phyloP scores from a whole-genome alignment of 2,329 filamentous ascomycete species.

The Aphanoascus verrucosus region DNA sequence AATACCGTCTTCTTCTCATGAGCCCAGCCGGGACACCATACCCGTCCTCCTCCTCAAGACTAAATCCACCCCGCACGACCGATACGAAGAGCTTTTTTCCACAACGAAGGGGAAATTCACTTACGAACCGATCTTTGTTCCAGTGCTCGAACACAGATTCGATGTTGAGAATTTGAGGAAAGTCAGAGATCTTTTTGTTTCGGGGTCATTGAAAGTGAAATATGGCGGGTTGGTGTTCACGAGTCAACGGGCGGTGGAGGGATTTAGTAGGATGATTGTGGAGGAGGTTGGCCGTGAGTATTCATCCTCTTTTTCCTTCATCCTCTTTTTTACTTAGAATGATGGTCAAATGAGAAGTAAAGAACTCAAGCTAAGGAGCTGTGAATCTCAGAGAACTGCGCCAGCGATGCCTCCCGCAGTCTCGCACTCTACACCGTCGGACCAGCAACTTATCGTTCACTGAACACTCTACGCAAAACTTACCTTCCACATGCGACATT shows the following conservation, averaged over 20 bases:
- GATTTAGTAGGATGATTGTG: conserved; percentile 30
- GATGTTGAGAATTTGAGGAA: conserved; percentile 27
- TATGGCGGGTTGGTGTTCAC: conserved; percentile 43
- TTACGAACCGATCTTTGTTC: conserved; percentile 35
- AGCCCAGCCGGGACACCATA: conserved; percentile 6
- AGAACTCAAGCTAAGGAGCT: background rate
- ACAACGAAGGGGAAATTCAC: conserved; percentile 9
- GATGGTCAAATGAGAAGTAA: background rate
- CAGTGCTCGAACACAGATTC: conserved; percentile 38
- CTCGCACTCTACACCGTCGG: conserved; percentile 39
- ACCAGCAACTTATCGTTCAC: conserved; percentile 50
- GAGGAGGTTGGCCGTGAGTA: conserved; percentile 24
- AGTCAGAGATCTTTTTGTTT: conserved; percentile 29
- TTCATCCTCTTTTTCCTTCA: background rate
- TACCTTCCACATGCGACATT: conserved; percentile 47
- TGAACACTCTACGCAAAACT: conserved; percentile 42
- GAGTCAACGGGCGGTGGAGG: conserved; percentile 41
- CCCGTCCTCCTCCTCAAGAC: conserved; percentile 42
- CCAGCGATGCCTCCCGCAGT: conserved; percentile 18
- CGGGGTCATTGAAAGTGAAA: conserved; percentile 21
- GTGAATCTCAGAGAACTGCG: conserved; percentile 3
- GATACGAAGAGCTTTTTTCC: conserved; percentile 38
- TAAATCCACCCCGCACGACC: conserved; percentile 35
- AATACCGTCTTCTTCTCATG: background rate
- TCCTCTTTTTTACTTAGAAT: background rate